Percentiles rank a stretch among this genome's conserved stretches.
These are phyloP conservation scores for Tylopilus cervinicoccineus DNA, from an alignment of 768 basidiomycete species.

Conservation along the genomic window DNA sequence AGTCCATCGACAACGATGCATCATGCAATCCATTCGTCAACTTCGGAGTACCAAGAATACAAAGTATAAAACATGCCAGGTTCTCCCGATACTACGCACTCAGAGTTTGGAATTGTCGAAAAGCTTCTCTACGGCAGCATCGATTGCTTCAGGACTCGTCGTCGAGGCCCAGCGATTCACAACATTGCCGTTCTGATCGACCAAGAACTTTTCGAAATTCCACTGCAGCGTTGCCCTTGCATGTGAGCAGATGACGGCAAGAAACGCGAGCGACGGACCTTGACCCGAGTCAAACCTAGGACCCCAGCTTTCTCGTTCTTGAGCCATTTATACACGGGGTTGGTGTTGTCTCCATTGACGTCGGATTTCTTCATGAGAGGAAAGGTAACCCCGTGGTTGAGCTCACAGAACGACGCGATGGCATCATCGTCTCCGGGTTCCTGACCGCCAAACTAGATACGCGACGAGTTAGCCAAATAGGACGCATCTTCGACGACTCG, in stretches of 20 bases:
- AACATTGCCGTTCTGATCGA: slow-evolving; percentile 74
- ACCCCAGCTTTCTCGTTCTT: slow-evolving; percentile 76
- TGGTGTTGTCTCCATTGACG: slow-evolving; percentile 83
- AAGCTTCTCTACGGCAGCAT: slow-evolving; percentile 59
- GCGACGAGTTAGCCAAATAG: background rate
- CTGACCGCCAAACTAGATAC: slow-evolving; percentile 70
- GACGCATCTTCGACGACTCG: background rate
- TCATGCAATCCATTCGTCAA: no score
- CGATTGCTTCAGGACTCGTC: slow-evolving; percentile 64
- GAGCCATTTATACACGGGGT: slow-evolving; percentile 82
- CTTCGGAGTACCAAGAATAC: no score
- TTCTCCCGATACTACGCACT: no score
- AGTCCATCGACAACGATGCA: no score
- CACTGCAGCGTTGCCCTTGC: slow-evolving; percentile 42
- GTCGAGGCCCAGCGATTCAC: slow-evolving; percentile 75
- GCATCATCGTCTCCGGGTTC: slow-evolving; percentile 80
- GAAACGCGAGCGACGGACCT: slow-evolving; percentile 40
- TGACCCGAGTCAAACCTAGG: slow-evolving; percentile 67
- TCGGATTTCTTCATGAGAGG: slow-evolving; percentile 91
- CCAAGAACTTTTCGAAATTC: slow-evolving; percentile 90
- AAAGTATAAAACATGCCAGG: no score
- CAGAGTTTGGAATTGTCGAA: slow-evolving; percentile 30
- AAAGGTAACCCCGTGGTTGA: slow-evolving; percentile 88
- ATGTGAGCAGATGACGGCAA: background rate
- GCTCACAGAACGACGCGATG: slow-evolving; percentile 68